Base-by-base conservation (phyloP, 306 rosid species). In the Cucurbita moschata region DNA sequence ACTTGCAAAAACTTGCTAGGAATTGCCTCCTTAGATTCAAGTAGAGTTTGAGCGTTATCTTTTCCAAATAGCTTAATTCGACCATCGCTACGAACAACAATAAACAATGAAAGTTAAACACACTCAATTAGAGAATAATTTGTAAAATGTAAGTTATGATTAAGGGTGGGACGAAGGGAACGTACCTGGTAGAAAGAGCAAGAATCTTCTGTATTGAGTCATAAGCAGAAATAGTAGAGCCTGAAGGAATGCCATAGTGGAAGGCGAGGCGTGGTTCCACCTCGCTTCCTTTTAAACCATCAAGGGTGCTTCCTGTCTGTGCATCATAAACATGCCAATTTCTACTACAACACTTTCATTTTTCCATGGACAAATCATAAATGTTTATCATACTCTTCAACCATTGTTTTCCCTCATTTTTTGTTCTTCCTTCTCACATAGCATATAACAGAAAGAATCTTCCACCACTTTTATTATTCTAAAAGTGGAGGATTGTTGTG, bases 1-100 rank as follows among this genome's bases (percentile, higher is more conserved):
- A 90, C 96, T 96, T 83, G 88, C 53, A 93, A 76, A 67, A 93
- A 93, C 82, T 87, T 90, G 94, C 89, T 83, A 35, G 90, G 89
- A 21, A 77, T 78, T 53, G 82, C 78, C 68, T 88, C 87, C 37
- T 72, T 75, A 50, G 97, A 87, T 70, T 87, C 90, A 60, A 90
- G 97, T 50, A 89, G 79, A 55, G 78, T 85, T 74, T 90, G 96
- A 57, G 92, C 76, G 77, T 90, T 93, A 76, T 85, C 86, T 79
- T 77, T 85, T 38, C 97, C 97, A 78, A 85, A 88, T 56, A 93
- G 83, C 75, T 93, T 93, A 56, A 89, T 86, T 19, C 89, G 81
- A 47, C 98, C 98, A 86, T 93, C 90, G 73, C 98, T 93, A 63
- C 8, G 66, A 47, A 14, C 15, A 16, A 46, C 59, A 74, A 30